Evolutionary conservation across 2,329 filamentous ascomycete genomes (phyloP), one percentile per base, ranked within the genome.

Genomic region (Drechslera avenae): DNA sequence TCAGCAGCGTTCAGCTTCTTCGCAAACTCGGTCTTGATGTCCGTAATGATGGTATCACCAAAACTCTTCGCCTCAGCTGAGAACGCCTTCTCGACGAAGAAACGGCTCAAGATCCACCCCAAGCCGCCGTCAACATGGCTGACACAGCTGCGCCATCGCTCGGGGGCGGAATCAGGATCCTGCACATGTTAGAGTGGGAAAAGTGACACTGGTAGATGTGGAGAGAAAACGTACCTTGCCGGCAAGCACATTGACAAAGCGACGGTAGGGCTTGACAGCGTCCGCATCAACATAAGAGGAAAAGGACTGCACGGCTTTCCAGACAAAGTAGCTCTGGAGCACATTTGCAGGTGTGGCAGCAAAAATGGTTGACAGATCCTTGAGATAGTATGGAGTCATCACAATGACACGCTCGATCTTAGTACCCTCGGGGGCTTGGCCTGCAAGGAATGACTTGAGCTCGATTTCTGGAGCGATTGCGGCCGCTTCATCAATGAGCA

Each of bases 71-170:
- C 85, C 16, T 84, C 81, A 10, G 85, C 79, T 0, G 85, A 84
- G 62, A 90, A 90, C 1, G 86, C 81, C 40, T 83, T 83, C 54
- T 89, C 82, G 2, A 90, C 79, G 56, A 86, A 91, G 74, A 90
- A 89, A 17, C 86, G 83, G 64, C 85, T 87, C 13, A 89, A 73
- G 40, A 88, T 86, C 86, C 86, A 90, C 2, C 82, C 82, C 17
- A 90, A 68, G 4, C 81, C 80, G 17, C 72, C 68, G 56, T 88
- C 84, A 4, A 86, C 78, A 28, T 80, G 77, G 6, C 67, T 67
- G 21, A 89, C 79, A 59, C 87, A 90, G 5, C 78, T 85, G 60
- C 86, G 79, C 86, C 86, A 89, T 40, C 86, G 79, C 62, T 89
- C 87, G 12, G 83, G 75, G 16, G 78, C 79, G 2, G 85, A 82